These are phyloP conservation scores for Phytophthora ramorum DNA, from an alignment of 352 stramenopile genomes.

Conservation along the genomic window DNA sequence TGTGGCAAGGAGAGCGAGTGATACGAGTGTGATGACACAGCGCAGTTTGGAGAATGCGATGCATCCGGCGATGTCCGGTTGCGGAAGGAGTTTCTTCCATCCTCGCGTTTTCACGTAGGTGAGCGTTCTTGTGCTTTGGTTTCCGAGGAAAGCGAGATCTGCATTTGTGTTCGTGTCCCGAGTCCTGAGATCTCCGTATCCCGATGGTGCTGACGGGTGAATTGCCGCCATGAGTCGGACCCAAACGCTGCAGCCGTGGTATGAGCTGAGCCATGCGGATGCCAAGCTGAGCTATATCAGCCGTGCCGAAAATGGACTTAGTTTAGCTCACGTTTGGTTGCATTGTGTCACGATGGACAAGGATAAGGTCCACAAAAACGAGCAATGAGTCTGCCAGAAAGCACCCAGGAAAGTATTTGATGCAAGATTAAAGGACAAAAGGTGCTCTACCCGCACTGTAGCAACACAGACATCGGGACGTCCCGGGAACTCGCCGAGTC, in stretches of 20 bases:
- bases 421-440: not conserved
- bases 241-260: not conserved
- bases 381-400: not conserved
- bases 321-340: conserved; percentile 2
- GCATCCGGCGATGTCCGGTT: conserved; percentile 31
- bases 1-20: conserved; percentile 46
- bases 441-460: conserved; percentile 24
- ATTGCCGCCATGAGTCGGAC: not conserved
- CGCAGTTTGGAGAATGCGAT: conserved; percentile 39
- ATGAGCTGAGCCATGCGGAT: not conserved
- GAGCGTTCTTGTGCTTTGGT: conserved; percentile 1
- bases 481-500: conserved; percentile 30
- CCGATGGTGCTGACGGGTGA: not conserved
- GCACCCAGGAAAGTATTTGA: not conserved
- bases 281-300: not conserved
- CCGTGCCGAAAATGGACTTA: not conserved
- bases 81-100: conserved; percentile 21
- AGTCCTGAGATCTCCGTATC: not conserved
- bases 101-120: not conserved
- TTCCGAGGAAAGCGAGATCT: not conserved
- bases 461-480: conserved; percentile 25
- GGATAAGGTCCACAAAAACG: not conserved
- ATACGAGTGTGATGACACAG: conserved; percentile 44
- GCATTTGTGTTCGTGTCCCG: not conserved
- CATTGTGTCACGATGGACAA: not conserved